Evolutionary conservation across 441 rosid genomes (phyloP).

Genomic region (Erodium moschatum): DNA sequence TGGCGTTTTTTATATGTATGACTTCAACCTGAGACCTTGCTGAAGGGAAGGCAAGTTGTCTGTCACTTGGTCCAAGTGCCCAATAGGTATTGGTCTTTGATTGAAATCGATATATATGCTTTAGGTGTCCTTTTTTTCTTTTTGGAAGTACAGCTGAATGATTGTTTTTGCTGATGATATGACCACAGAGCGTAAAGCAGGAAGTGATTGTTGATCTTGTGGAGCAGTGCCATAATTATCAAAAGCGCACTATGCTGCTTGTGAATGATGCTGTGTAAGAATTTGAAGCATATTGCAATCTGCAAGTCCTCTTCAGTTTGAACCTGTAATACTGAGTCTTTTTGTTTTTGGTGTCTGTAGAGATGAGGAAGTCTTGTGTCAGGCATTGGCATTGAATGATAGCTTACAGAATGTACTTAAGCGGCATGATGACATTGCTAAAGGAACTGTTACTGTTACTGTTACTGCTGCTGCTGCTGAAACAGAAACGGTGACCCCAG

Average conservation of each 20-base stretch:
- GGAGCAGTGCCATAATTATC: conserved; percentile 85
- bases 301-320: background rate
- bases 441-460: conserved; percentile 31
- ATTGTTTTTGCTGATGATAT: background rate
- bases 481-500: too few relatives aligned
- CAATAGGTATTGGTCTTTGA: too few relatives aligned
- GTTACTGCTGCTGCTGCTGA: too few relatives aligned
- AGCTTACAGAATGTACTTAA: conserved; percentile 73
- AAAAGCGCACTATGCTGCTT: conserved; percentile 69
- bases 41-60: too few relatives aligned
- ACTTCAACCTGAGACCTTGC: too few relatives aligned
- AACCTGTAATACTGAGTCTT: conserved; percentile 21
- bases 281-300: conserved; percentile 8
- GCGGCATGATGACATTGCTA: conserved; percentile 70
- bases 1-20: too few relatives aligned
- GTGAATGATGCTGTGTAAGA: conserved; percentile 68
- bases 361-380: conserved; percentile 70
- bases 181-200: conserved; percentile 65
- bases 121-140: too few relatives aligned
- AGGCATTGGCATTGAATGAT: conserved; percentile 79
- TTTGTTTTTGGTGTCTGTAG: conserved; percentile 27
- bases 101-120: too few relatives aligned
- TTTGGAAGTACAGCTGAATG: too few relatives aligned
- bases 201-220: conserved; percentile 89
- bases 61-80: too few relatives aligned